Conservation (phyloP, 2,329 filamentous ascomycete genomes). For the Pyricularia sp. region DNA sequence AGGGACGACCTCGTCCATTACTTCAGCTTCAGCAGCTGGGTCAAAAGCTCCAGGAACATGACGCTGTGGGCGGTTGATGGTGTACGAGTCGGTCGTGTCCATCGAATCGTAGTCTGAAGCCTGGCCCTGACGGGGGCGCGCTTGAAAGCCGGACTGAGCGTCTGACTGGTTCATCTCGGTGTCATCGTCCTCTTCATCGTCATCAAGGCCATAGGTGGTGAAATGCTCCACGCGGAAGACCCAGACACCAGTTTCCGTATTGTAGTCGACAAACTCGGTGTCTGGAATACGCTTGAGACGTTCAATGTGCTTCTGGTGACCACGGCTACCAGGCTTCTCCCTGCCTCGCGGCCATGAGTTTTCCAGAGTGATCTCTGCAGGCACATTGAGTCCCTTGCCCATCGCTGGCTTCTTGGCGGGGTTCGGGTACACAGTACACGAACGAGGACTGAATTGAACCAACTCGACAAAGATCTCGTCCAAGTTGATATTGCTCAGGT, state of each 20-base stretch:
- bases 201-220: slow-evolving; percentile 84
- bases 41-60: slow-evolving; percentile 73
- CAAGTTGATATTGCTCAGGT: slow-evolving; percentile 65
- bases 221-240: slow-evolving; percentile 90
- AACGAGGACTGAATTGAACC: slow-evolving; percentile 62
- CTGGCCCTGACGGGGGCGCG: neutral
- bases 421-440: slow-evolving; percentile 77
- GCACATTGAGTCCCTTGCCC: slow-evolving; percentile 85
- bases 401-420: slow-evolving; percentile 65
- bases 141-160: neutral
- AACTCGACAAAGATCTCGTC: slow-evolving; percentile 69
- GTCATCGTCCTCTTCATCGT: slow-evolving; percentile 47
- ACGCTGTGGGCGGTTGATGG: slow-evolving; percentile 34
- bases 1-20: slow-evolving; percentile 46
- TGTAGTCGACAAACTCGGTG: slow-evolving; percentile 73
- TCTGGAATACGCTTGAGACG: slow-evolving; percentile 66
- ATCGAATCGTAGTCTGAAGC: slow-evolving; percentile 11
- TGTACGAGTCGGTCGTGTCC: slow-evolving; percentile 43
- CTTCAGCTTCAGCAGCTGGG: slow-evolving; percentile 36
- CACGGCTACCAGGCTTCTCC: slow-evolving; percentile 47
- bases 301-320: slow-evolving; percentile 66
- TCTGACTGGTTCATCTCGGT: slow-evolving; percentile 30
- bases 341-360: slow-evolving; percentile 78
- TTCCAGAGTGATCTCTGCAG: slow-evolving; percentile 73
- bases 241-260: slow-evolving; percentile 73